phyloP scores from a whole-genome alignment of 305 asterid species.

The Petunia hybrid region DNA sequence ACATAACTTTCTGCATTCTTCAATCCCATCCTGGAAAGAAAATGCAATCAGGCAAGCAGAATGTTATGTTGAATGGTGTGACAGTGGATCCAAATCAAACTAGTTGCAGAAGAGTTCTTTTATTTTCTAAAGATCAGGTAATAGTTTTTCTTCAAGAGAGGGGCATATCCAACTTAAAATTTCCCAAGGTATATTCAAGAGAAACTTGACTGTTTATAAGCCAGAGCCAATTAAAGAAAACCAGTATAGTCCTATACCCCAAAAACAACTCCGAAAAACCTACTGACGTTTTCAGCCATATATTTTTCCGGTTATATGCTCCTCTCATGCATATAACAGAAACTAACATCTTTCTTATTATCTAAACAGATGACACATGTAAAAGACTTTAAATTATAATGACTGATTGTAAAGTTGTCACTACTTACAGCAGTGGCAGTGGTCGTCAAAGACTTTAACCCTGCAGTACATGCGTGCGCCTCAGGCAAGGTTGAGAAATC shows the following conservation, averaged over 20 bases:
- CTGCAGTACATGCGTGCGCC: conserved; percentile 99
- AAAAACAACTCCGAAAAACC: neutral
- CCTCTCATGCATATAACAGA: neutral
- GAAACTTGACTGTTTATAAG: neutral
- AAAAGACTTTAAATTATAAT: neutral
- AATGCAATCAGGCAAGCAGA: neutral
- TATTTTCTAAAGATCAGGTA: neutral
- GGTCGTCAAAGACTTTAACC: conserved; percentile 97
- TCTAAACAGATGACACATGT: neutral
- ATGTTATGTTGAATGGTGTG: neutral
- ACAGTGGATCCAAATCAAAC: neutral
- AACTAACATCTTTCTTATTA: neutral
- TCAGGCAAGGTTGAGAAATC: conserved; percentile 97
- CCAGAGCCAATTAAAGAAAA: conserved; percentile 3
- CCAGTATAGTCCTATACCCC: neutral
- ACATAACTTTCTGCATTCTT: conserved; percentile 95
- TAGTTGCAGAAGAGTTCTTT: neutral
- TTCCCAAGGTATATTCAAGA: neutral
- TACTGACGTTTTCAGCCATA: neutral
- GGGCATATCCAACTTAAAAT: neutral
- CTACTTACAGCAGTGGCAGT: conserved; percentile 89
- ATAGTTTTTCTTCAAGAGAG: conserved; percentile 1
- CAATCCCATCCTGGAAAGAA: conserved; percentile 85
- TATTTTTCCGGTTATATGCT: neutral
- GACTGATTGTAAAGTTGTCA: neutral